Conservation (phyloP, 176 grass and related monocot species). For the Cenchrus fungigraminus region DNA sequence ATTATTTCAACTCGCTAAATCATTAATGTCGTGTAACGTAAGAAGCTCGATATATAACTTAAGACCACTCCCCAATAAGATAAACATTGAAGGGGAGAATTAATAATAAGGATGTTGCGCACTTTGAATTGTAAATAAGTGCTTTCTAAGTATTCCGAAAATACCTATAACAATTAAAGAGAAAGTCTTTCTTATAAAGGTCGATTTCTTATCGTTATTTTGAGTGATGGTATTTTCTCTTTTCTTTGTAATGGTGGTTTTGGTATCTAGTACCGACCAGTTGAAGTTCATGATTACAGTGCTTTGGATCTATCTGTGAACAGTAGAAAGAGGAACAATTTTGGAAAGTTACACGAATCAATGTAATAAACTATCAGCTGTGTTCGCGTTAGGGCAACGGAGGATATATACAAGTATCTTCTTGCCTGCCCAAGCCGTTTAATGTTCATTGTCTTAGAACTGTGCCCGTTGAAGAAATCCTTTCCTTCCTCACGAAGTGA, state of each 20-base stretch:
- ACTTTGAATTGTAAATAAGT: background rate
- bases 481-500: too few relatives aligned
- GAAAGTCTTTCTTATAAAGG: background rate
- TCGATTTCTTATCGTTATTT: background rate
- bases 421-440: background rate
- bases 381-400: conserved; percentile 20
- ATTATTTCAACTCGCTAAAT: too few relatives aligned
- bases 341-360: background rate
- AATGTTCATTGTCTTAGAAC: too few relatives aligned
- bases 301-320: background rate
- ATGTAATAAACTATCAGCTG: background rate
- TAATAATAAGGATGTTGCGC: too few relatives aligned
- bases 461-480: too few relatives aligned
- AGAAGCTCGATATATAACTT: too few relatives aligned
- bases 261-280: background rate
- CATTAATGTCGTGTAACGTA: too few relatives aligned
- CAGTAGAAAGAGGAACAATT: background rate
- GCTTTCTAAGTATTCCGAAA: background rate
- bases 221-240: background rate
- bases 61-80: too few relatives aligned
- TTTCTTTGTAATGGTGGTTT: background rate
- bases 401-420: conserved; percentile 7
- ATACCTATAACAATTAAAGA: background rate
- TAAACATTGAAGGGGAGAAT: too few relatives aligned
- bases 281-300: background rate